Evolutionary conservation across 2,329 filamentous ascomycete genomes (phyloP), one percentile per base, ranked within the genome.

Genomic region (Dothideomycetes sp.): DNA sequence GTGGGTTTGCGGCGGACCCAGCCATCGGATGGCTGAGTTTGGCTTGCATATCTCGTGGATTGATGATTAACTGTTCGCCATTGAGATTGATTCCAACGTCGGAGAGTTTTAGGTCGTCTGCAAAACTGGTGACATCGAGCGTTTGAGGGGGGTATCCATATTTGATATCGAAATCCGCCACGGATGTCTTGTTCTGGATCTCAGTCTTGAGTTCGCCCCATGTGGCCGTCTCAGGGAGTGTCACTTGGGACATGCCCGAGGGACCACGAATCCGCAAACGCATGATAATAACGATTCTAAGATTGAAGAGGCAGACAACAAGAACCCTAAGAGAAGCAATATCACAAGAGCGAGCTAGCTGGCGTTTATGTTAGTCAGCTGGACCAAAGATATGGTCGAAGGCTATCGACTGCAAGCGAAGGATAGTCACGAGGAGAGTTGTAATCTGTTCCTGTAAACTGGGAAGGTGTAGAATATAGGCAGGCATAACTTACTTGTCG

Each of bases 71-170:
- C 52, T 81, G 78, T 48, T 83, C 77, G 31, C 79, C 79, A 52
- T 83, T 70, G 16, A 84, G 63, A 37, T 75, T 75, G 39, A 81
- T 58, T 7, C 71, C 75, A 1, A 78, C 66, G 39, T 78, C 70
- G 19, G 56, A 66, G 51, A 74, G 72, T 46, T 52, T 63, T 46
- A 63, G 72, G 22, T 57, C 53, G 47, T 61, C 57, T 42, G 74
- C 67, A 19, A 71, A 69, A 31, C 64, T 56, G 29, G 73, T 69
- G 8, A 81, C 64, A 27, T 77, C 69, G 12, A 96, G 70, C 1
- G 76, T 67, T 53, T 80, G 77, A 17, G 84, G 79, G 1, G 89
- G 89, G 52, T 83, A 94, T 27, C 86, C 86, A 61, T 81, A 85
- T 66, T 91, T 94, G 46, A 94, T 66, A 32, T 82, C 75, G 53